A percentile compares a stretch with the other conserved stretches of the same genome.
These are phyloP conservation scores for Cladophialophora psammophila DNA, from an alignment of 2,329 filamentous ascomycete species.

Conservation along the genomic window DNA sequence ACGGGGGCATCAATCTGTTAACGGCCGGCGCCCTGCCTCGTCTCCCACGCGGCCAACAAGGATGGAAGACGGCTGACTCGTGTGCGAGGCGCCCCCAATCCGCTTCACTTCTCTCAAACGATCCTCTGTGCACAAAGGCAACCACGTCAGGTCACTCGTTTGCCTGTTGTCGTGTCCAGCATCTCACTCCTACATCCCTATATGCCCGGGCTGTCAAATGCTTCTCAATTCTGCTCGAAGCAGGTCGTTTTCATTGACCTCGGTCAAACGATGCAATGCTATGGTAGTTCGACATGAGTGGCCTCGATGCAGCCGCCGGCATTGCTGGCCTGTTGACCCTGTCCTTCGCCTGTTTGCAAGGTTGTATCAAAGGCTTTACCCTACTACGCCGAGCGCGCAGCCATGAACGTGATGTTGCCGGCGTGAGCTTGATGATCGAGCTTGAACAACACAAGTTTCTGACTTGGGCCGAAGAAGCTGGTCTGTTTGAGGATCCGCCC, in stretches of 20 bases:
- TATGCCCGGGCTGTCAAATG: too few relatives aligned
- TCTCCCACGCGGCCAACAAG: not conserved
- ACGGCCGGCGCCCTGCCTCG: not conserved
- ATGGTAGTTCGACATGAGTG: not conserved
- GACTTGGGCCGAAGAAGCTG: conserved; percentile 9
- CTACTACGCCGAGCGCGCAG: not conserved
- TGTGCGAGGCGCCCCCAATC: not conserved
- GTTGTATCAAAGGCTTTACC: conserved; percentile 9
- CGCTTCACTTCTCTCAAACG: not conserved
- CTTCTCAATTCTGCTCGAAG: not conserved
- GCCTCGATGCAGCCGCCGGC: conserved; percentile 5
- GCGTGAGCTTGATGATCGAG: conserved; percentile 8
- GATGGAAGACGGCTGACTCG: not conserved
- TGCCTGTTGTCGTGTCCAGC: too few relatives aligned
- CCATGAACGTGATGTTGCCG: conserved; percentile 5
- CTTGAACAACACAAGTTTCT: conserved; percentile 5
- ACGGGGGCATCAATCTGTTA: not conserved
- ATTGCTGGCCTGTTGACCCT: conserved; percentile 11
- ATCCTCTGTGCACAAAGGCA: not conserved
- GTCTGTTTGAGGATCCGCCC: not conserved
- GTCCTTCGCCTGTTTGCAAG: conserved; percentile 10
- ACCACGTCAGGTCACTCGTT: not conserved
- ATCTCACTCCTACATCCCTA: too few relatives aligned
- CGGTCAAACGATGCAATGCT: not conserved
- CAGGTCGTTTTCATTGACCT: not conserved